Evolutionary conservation across 352 stramenopile genomes (phyloP).

Genomic region (Globisporangium okanoganense): DNA sequence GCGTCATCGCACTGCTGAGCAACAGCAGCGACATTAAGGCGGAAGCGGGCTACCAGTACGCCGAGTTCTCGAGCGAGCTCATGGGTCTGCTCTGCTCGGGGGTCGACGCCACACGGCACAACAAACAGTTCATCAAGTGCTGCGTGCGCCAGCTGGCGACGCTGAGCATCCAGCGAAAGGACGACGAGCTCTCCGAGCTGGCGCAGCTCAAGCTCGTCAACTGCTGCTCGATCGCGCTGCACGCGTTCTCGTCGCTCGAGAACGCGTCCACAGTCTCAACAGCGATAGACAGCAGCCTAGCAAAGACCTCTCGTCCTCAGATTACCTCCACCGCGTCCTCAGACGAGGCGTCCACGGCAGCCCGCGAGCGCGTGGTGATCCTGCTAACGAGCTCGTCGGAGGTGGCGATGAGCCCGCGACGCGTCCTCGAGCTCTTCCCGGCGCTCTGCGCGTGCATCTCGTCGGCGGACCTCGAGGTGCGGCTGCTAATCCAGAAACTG

Average conservation of each 20-base stretch:
- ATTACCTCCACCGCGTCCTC: background rate
- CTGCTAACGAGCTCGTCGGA: slow-evolving; percentile 56
- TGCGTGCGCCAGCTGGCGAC: slow-evolving; percentile 77
- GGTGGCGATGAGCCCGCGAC: slow-evolving; percentile 45
- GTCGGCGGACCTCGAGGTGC: slow-evolving; percentile 58
- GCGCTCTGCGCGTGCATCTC: slow-evolving; percentile 77
- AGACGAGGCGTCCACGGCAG: slow-evolving; percentile 20
- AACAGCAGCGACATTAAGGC: slow-evolving; percentile 26
- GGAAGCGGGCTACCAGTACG: slow-evolving; percentile 14
- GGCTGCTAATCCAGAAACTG: slow-evolving; percentile 59
- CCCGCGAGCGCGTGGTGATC: slow-evolving; percentile 61
- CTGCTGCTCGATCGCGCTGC: slow-evolving; percentile 53
- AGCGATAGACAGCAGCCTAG: too few relatives aligned
- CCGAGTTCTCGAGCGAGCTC: slow-evolving; percentile 48
- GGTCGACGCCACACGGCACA: slow-evolving; percentile 44
- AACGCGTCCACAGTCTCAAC: slow-evolving; percentile 7
- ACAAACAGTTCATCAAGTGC: slow-evolving; percentile 61
- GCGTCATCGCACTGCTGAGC: slow-evolving; percentile 48
- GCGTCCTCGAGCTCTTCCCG: slow-evolving; percentile 71
- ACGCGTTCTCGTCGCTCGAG: slow-evolving; percentile 41
- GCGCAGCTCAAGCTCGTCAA: slow-evolving; percentile 52
- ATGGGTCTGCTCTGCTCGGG: slow-evolving; percentile 59
- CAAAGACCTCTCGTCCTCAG: background rate
- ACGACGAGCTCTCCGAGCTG: slow-evolving; percentile 40
- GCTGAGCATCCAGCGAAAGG: slow-evolving; percentile 59